phyloP scores from a whole-genome alignment of 768 basidiomycete genomes.

The Trichaptum fuscoviolaceum region DNA sequence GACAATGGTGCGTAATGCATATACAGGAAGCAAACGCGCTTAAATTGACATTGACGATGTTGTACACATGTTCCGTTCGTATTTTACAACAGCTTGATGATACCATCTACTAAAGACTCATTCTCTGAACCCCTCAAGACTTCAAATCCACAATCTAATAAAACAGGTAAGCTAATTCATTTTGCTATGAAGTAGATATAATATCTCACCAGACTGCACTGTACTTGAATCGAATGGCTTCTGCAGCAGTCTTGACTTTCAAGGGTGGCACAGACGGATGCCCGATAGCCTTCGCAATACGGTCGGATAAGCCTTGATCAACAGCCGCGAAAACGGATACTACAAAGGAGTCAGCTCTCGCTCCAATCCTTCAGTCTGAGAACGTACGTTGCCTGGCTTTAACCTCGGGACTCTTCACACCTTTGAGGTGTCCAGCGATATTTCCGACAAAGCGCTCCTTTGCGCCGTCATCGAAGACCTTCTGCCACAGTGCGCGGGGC shows the following conservation, averaged over 20 bases:
- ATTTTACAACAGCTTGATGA: not conserved
- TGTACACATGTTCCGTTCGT: not conserved
- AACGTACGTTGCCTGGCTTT: conserved; percentile 62
- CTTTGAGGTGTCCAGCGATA: conserved; percentile 55
- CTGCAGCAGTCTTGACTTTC: conserved; percentile 50
- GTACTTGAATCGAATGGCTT: conserved; percentile 46
- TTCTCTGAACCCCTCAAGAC: not conserved
- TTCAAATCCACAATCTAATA: not conserved
- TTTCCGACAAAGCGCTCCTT: conserved; percentile 63
- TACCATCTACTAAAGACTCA: not conserved
- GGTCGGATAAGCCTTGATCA: conserved; percentile 66
- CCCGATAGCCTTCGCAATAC: conserved; percentile 73
- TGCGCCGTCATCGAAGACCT: conserved; percentile 60
- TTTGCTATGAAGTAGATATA: not conserved
- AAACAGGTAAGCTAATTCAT: not conserved
- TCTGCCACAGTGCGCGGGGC: conserved; percentile 62
- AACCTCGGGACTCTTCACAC: conserved; percentile 55
- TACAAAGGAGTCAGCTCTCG: conserved; percentile 19
- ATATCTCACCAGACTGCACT: not conserved
- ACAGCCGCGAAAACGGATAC: conserved; percentile 80
- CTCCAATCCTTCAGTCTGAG: not conserved
- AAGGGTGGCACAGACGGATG: conserved; percentile 54
- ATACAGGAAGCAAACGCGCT: too few relatives aligned
- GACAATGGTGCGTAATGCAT: too few relatives aligned
- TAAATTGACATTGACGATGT: not conserved